Base-by-base conservation (phyloP, 2,329 filamentous ascomycete genomes). In the Lecanoromycetidae sp. region DNA sequence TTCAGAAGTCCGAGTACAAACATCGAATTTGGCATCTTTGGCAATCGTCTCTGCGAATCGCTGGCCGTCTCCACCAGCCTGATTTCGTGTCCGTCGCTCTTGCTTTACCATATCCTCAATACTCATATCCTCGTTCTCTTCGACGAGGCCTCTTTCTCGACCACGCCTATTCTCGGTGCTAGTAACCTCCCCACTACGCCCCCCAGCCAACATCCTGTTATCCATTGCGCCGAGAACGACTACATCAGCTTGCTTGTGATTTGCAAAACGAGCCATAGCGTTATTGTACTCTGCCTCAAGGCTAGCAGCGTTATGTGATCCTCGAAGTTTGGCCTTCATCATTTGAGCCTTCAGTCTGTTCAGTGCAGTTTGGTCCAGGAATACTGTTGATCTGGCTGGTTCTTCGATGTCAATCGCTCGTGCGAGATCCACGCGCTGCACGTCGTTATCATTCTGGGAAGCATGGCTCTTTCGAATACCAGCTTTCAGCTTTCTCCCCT, bases 101-200 rank as follows among this genome's bases (percentile, higher is more conserved):
- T 96, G 88, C 23, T 87, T 80, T 15, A 98, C 79, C 91, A 98
- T 98, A 63, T 98, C 91, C 45, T 94, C 87, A 51, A 98, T 84
- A 25, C 72, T 82, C 87, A 98, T 96, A 57, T 96, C 87, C 44
- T 93, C 84, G 60, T 96, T 96, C 54, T 91, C 87, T 56, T 85
- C 79, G 5, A 98, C 84, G 6, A 80, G 74, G 1, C 90, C 91
- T 45, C 88, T 79, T 63, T 94, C 88, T 5, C 78, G 75, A 2
- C 88, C 90, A 39, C 88, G 79, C 59, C 84, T 91, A 49, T 79
- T 94, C 22, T 82, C 77, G 6, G 95, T 71, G 0, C 77, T 69
- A 56, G 81, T 88, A 47, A 90, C 84, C 65, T 96, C 91, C 41
- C 74, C 75, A 36, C 74, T 69, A n/a, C 76, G 71, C 38, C 75